Percentiles rank a stretch among this genome's conserved stretches.
Conservation (phyloP, 495 filamentous ascomycete genomes). For the Aspergillus egyptiacus region DNA sequence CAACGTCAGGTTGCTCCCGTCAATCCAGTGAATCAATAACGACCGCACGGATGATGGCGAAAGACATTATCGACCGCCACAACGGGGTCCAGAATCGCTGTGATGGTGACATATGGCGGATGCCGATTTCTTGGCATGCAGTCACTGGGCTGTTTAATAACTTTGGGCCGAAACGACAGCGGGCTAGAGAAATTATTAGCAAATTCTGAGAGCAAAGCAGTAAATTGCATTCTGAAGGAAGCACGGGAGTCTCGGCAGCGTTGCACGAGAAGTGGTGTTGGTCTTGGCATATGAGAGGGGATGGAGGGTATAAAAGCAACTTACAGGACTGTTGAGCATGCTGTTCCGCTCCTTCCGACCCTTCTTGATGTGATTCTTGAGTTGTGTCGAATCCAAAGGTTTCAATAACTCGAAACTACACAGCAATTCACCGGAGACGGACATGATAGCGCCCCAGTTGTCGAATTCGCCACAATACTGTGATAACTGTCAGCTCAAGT, state of each 20-base stretch:
- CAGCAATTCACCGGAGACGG: slow-evolving; percentile 83
- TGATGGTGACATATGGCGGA: slow-evolving; percentile 22
- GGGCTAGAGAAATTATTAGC: slow-evolving; percentile 34
- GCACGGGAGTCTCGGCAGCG: slow-evolving; percentile 24
- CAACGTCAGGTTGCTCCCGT: slow-evolving; percentile 6
- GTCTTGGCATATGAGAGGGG: slow-evolving; percentile 22
- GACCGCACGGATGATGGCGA: background rate
- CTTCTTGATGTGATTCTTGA: slow-evolving; percentile 99
- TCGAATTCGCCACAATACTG: slow-evolving; percentile 99
- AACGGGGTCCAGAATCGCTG: slow-evolving; percentile 17
- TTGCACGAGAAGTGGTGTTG: slow-evolving; percentile 20
- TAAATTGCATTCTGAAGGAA: slow-evolving; percentile 9
- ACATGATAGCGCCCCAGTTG: slow-evolving; percentile 99
- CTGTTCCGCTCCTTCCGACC: slow-evolving; percentile 83
- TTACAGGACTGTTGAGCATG: slow-evolving; percentile 90
- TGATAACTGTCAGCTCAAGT: slow-evolving; percentile 18
- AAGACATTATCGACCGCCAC: background rate
- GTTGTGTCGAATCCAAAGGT: slow-evolving; percentile 88
- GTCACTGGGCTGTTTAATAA: slow-evolving; percentile 28
- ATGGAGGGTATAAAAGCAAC: slow-evolving; percentile 33
- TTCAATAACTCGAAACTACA: slow-evolving; percentile 98
- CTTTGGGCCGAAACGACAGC: slow-evolving; percentile 45
- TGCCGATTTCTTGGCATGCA: slow-evolving; percentile 21
- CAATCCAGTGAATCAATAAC: slow-evolving; percentile 8
- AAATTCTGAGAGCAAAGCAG: slow-evolving; percentile 6